A percentile compares a stretch with the other conserved stretches of the same genome.
phyloP scores from a whole-genome alignment of 2,329 filamentous ascomycete species.

The Penicillium occitanis region DNA sequence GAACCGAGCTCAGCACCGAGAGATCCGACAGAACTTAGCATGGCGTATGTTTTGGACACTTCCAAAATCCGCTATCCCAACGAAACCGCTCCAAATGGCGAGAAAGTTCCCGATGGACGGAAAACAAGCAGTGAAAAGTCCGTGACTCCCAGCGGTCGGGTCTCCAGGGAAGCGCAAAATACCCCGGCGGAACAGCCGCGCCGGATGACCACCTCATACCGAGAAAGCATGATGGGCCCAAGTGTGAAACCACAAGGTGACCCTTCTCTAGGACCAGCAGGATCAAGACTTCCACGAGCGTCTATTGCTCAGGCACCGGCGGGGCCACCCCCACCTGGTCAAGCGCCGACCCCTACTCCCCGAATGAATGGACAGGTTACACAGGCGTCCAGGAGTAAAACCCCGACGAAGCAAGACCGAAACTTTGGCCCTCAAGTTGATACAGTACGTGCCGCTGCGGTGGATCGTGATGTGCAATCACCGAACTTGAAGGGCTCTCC shows the following conservation, averaged over 20 bases:
- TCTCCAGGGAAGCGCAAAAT: constrained; percentile 46
- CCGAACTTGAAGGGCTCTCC: constrained; percentile 47
- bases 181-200: constrained; percentile 37
- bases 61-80: constrained; percentile 95
- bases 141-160: constrained; percentile 40
- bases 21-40: constrained; percentile 77
- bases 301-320: constrained; percentile 60
- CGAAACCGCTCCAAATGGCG: constrained; percentile 53
- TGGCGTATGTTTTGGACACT: constrained; percentile 91
- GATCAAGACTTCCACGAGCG: constrained; percentile 61
- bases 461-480: constrained; percentile 50
- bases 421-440: constrained; percentile 46
- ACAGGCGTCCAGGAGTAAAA: constrained; percentile 47
- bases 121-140: constrained; percentile 49
- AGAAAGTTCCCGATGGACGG: constrained; percentile 41
- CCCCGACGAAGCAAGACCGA: constrained; percentile 52
- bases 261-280: constrained; percentile 38
- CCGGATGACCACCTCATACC: constrained; percentile 42
- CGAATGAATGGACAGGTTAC: constrained; percentile 44
- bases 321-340: constrained; percentile 65
- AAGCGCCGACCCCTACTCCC: constrained; percentile 61
- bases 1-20: constrained; percentile 87
- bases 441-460: constrained; percentile 42
- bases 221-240: constrained; percentile 45
- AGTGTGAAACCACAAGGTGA: constrained; percentile 32